Base-by-base conservation (phyloP, 805 yeast genomes). In the Ogataea corticis region DNA sequence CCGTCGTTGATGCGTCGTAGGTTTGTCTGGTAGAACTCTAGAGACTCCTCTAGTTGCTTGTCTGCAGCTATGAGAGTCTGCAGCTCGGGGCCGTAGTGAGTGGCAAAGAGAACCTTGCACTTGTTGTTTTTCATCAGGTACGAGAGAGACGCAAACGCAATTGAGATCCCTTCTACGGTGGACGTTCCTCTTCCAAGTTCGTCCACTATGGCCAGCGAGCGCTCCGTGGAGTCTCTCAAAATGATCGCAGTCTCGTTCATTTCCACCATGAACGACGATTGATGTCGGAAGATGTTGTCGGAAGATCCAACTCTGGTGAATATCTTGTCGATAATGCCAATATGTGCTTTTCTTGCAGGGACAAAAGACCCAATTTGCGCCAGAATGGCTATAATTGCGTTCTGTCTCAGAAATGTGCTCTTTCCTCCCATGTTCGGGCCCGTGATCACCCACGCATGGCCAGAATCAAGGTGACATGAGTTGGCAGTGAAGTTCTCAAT, bases 351-450 rank as follows among this genome's bases (percentile, higher is more conserved):
- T 12, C 69, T 67, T 38, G 90, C 86, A 2, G 95, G 92, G 12
- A 86, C 79, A 62, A 72, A 85, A 16, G 85, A 78, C 0, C 95
- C 95, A 39, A 84, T 77, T 59, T 86, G 95, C 0, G 87, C 81
- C 68, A 86, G 66, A 19, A 86, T 80, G 2, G 77, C 80, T 35
- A 84, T 75, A 4, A 85, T 60, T 0, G 91, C 94, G 54, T 84
- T 80, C 45, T 85, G 91, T 49, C 88, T 74, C 34, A 86, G 73
- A 57, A 80, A 85, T 1, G 90, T 83, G 5, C 90, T 83, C 58
- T 86, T 86, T 7, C 94, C 94, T 6, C 92, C 92, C 92, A 85
- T 85, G 58, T 88, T 88, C 0, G 96, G 96, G 0, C 96, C 96
- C 0, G 96, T 85, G n/a, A 88, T 79, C 14, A 88, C 72, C 71